Evolutionary conservation across 2,329 filamentous ascomycete species (phyloP).

Genomic region (Chaetomium sp.): DNA sequence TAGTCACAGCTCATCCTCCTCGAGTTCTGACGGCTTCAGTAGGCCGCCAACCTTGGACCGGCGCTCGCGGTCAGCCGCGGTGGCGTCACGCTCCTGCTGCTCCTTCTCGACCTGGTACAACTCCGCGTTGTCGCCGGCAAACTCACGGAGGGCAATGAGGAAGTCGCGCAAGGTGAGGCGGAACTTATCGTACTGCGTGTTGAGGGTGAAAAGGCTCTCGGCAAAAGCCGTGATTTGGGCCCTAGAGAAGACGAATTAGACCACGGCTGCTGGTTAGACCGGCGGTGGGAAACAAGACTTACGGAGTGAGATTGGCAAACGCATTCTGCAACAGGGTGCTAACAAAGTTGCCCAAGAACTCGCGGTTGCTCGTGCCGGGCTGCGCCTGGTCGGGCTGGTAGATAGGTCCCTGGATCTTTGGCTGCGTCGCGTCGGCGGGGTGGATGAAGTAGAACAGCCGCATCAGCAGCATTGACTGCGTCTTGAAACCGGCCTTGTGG

Average conservation of each 20-base stretch:
- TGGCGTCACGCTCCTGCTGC: slow-evolving; percentile 81
- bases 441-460: slow-evolving; percentile 97
- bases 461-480: slow-evolving; percentile 88
- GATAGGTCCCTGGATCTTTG: slow-evolving; percentile 91
- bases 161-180: slow-evolving; percentile 95
- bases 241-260: slow-evolving; percentile 52
- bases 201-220: slow-evolving; percentile 82
- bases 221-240: slow-evolving; percentile 89
- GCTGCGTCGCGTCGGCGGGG: slow-evolving; percentile 64
- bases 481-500: slow-evolving; percentile 99
- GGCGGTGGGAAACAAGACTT: slow-evolving; percentile 44
- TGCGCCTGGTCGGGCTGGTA: slow-evolving; percentile 83
- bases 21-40: slow-evolving; percentile 95
- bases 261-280: background rate
- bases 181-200: slow-evolving; percentile 90
- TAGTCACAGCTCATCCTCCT: slow-evolving; percentile 89
- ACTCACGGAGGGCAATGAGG: slow-evolving; percentile 95
- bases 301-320: slow-evolving; percentile 91
- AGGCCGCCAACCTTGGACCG: slow-evolving; percentile 94
- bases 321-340: slow-evolving; percentile 82
- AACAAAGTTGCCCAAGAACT: slow-evolving; percentile 88
- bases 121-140: slow-evolving; percentile 91
- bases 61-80: slow-evolving; percentile 85
- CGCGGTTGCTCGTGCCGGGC: slow-evolving; percentile 80
- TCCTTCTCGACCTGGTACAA: slow-evolving; percentile 94